Evolutionary conservation across 805 yeast genomes (phyloP), one percentile per base, ranked within the genome.

Genomic region (Scheffersomyces ergatensis): DNA sequence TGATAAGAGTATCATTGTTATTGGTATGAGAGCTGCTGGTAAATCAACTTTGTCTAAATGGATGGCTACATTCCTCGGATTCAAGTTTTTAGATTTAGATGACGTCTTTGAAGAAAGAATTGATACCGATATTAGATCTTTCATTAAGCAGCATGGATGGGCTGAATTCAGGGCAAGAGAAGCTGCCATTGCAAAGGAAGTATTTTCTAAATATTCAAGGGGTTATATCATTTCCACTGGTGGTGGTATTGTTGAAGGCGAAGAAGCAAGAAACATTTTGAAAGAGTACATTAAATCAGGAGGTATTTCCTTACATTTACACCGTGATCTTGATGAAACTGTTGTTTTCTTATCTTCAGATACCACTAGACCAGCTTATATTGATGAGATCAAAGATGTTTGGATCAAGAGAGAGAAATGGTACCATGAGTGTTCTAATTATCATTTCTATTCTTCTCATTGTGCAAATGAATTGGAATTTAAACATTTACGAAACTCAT

Each of bases 21-120:
- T 93, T 58, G 99, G 99, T 33, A 93, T 93, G 99, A 79, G 99
- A 60, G 99, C 97, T 15, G 96, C 97, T 17, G 99, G 99, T 16
- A 93, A 93, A 64, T 79, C 95, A 3, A 84, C 96, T 1, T 74
- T 89, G 53, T 83, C 96, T 32, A 74, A 78, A 46, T 85, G 95
- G 83, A 79, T 86, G 50, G 83, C 96, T 7, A 63, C 76, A 21
- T 72, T 77, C 25, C 66, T 88, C 42, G 90, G 87, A 16, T 83
- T 82, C 65, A 63, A 73, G 40, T 74, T 84, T 40, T 57, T 87
- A 29, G 99, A 93, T 55, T 65, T 92, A 44, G 99, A 93, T 60
- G 68, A 72, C 11, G 72, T 76, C 19, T 77, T 92, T 45, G 96
- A 86, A 53, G 66, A 73, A 36, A 66, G 67, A 37, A 55, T 66